A percentile compares a stretch with the other conserved stretches of the same genome.
Conservation (phyloP, 1,139 yeast genomes). For the Eremothecium coryli region DNA sequence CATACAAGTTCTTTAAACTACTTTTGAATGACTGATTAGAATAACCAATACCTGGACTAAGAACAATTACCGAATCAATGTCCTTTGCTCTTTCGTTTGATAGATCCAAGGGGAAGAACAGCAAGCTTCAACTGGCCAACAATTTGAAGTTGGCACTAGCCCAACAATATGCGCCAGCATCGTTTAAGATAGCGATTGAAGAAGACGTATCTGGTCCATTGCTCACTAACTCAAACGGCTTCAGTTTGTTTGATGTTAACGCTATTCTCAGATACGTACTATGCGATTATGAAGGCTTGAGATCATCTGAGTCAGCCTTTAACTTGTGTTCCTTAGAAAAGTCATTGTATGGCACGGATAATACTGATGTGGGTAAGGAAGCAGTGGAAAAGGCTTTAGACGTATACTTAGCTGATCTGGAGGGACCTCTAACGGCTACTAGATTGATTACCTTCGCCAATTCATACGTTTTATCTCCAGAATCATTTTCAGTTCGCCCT, state of each 20-base stretch:
- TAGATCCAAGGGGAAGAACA: slow-evolving; percentile 30
- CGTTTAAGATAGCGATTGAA: slow-evolving; percentile 26
- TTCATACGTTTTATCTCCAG: slow-evolving; percentile 29
- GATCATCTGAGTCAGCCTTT: slow-evolving; percentile 33
- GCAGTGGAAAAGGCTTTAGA: slow-evolving; percentile 32
- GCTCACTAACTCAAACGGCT: slow-evolving; percentile 32
- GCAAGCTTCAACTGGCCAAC: slow-evolving; percentile 38
- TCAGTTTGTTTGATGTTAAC: slow-evolving; percentile 64
- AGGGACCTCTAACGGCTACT: slow-evolving; percentile 26
- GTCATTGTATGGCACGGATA: slow-evolving; percentile 15
- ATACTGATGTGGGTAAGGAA: slow-evolving; percentile 19
- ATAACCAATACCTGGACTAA: no score
- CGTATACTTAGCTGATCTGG: slow-evolving; percentile 20
- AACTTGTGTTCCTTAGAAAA: slow-evolving; percentile 32
- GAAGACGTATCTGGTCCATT: slow-evolving; percentile 35
- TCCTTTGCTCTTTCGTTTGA: slow-evolving; percentile 37
- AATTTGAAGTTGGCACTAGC: slow-evolving; percentile 59
- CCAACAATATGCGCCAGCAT: slow-evolving; percentile 21
- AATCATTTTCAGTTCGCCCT: slow-evolving; percentile 22
- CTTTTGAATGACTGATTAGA: no score
- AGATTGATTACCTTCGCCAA: slow-evolving; percentile 32
- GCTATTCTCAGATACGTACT: slow-evolving; percentile 69
- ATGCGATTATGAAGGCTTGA: slow-evolving; percentile 35
- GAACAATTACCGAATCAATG: no score
- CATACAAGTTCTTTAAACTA: no score